Evolutionary conservation across 371 early-diverging fungal genomes (phyloP).

Genomic region (Rhizopus delemar): DNA sequence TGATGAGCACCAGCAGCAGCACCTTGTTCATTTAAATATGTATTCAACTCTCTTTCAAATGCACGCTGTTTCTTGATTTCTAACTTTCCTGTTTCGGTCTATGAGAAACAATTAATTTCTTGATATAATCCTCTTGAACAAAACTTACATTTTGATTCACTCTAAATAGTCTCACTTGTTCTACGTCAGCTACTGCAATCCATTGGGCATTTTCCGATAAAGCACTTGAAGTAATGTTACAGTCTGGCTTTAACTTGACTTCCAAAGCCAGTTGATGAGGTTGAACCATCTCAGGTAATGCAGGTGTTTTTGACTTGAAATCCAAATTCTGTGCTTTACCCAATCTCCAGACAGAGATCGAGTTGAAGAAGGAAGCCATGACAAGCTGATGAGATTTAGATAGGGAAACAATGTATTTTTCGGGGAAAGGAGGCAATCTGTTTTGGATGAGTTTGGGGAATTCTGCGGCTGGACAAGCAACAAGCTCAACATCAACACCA

Average conservation of each 20-base stretch:
- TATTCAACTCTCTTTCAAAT: slow-evolving; percentile 42
- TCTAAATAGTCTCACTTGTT: slow-evolving; percentile 71
- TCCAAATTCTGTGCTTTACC: slow-evolving; percentile 52
- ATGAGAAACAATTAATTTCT: not conserved
- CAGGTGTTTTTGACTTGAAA: slow-evolving; percentile 20
- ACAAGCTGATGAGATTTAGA: slow-evolving; percentile 63
- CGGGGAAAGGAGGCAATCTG: slow-evolving; percentile 79
- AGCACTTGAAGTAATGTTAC: slow-evolving; percentile 70
- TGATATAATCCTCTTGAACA: not conserved
- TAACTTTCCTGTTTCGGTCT: slow-evolving; percentile 48
- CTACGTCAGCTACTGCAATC: slow-evolving; percentile 83
- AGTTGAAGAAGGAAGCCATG: slow-evolving; percentile 60
- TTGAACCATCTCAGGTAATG: slow-evolving; percentile 54
- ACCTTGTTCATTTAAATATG: slow-evolving; percentile 33
- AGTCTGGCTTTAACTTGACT: slow-evolving; percentile 61
- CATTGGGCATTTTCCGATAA: slow-evolving; percentile 84
- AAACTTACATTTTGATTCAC: slow-evolving; percentile 54
- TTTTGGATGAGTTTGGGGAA: slow-evolving; percentile 72
- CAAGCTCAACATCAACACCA: slow-evolving; percentile 78
- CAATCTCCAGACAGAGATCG: slow-evolving; percentile 79
- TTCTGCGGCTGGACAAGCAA: slow-evolving; percentile 62
- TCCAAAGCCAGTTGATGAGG: slow-evolving; percentile 65
- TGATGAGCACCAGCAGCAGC: slow-evolving; percentile 56
- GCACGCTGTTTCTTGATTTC: slow-evolving; percentile 54
- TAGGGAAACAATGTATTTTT: slow-evolving; percentile 68